These are phyloP conservation scores for Lasiodiplodia gonubiensis DNA, from an alignment of 2,329 filamentous ascomycete genomes.

Conservation along the genomic window DNA sequence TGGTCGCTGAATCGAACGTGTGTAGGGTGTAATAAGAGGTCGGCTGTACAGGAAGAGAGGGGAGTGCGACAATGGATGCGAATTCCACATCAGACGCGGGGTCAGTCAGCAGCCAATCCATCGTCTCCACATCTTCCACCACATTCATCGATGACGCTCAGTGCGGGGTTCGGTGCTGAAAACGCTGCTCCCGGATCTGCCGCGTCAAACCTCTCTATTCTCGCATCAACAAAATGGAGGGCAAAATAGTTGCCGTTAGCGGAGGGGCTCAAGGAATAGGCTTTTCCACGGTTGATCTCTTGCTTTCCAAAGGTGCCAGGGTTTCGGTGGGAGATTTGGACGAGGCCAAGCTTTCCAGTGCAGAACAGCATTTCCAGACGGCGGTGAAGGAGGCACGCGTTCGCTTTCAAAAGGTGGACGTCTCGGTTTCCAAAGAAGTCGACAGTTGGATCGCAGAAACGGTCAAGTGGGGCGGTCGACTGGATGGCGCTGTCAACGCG, in stretches of 20 bases:
- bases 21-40: too few relatives aligned
- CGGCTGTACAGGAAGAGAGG: not conserved
- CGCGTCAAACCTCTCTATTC: not conserved
- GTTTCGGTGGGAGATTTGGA: slow-evolving; percentile 49
- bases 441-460: slow-evolving; percentile 45
- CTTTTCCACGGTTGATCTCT: slow-evolving; percentile 44
- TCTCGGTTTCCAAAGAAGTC: slow-evolving; percentile 41
- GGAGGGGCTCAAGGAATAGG: slow-evolving; percentile 48
- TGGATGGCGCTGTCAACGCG: slow-evolving; percentile 49
- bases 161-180: slow-evolving; percentile 8
- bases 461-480: slow-evolving; percentile 40
- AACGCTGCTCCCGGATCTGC: not conserved
- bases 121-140: not conserved
- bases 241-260: slow-evolving; percentile 39
- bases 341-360: slow-evolving; percentile 33
- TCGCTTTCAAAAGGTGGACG: slow-evolving; percentile 37
- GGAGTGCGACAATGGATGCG: not conserved
- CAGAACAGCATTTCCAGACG: slow-evolving; percentile 23
- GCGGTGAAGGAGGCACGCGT: slow-evolving; percentile 20
- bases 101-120: not conserved
- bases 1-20: too few relatives aligned
- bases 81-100: not conserved
- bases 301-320: slow-evolving; percentile 44
- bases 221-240: slow-evolving; percentile 13
- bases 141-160: not conserved